Base-by-base conservation (phyloP, 2,329 filamentous ascomycete genomes). In the Drechslerella coelobrocha region DNA sequence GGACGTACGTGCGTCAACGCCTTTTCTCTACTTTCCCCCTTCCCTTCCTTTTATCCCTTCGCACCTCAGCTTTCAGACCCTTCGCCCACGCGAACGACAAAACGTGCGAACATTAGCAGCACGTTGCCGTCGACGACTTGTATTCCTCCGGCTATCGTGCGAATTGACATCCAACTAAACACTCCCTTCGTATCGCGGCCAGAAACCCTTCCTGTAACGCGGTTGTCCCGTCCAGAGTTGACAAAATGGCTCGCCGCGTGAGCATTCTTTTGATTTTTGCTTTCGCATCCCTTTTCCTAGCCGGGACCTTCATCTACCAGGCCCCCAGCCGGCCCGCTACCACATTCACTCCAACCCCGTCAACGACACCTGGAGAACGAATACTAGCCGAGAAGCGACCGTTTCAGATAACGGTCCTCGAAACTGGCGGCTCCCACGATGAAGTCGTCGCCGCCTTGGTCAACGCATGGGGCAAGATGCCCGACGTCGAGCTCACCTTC, bases 371-470 rank as follows among this genome's bases (percentile, higher is more conserved):
- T 5, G 52, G 47, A 26, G 56, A 72, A 17, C 56, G 56, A 9
- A 57, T 66, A 62, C 29, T 65, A 23, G 54, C 52, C 19, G 57
- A 68, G 48, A 61, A 59, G 19, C 52, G 60, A 17, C 60, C 61
- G 8, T 26, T 73, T 24, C 50, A 53, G 10, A 63, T 76, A 63
- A 63, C 73, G 2, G 37, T 77, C 48, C 60, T 73, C 8, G 76
- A 77, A 51, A 73, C 71, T 7, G 73, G 72, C 7, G 74, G 75
- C 14, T 74, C 73, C n/a, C 76, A 77, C 72, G 76, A 77, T 66
- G 76, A 77, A 59, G 76, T 77, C 26, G 66, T 75, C 19, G 75
- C 75, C 8, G 76, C 75, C 9, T 68, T 77, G 10, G 72, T 77
- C 21, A 73, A 77, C 63, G 61, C 75, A 10, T 74, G 77, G 57